These are phyloP conservation scores for Claviceps quebecensis DNA, from an alignment of 2,329 filamentous ascomycete genomes.

Conservation along the genomic window DNA sequence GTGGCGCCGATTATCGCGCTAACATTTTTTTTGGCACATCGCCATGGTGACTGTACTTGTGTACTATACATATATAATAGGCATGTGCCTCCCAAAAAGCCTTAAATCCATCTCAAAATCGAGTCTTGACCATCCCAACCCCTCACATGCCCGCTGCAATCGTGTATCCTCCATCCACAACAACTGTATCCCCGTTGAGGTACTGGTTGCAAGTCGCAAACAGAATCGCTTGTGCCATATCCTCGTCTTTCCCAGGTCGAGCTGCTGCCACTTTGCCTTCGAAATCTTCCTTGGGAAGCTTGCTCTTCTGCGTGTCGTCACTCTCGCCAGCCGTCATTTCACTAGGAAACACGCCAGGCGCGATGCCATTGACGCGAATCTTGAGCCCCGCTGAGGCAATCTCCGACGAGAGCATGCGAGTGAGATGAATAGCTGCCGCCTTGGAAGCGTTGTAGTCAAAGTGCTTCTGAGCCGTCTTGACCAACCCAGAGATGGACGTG, in stretches of 20 bases:
- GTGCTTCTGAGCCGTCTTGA: constrained; percentile 50
- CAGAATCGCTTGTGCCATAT: constrained; percentile 55
- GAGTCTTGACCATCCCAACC: background rate
- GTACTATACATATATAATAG: no score
- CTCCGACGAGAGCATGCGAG: constrained; percentile 48
- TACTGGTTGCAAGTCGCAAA: constrained; percentile 34
- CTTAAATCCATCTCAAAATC: no score
- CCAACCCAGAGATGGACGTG: constrained; percentile 50
- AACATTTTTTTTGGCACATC: no score
- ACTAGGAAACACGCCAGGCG: constrained; percentile 55
- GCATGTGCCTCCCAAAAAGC: no score
- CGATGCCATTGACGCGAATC: constrained; percentile 57
- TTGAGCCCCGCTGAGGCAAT: constrained; percentile 44
- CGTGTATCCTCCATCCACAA: constrained; percentile 31
- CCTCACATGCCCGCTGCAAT: constrained; percentile 19
- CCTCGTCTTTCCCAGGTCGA: constrained; percentile 54
- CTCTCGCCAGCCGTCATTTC: constrained; percentile 52
- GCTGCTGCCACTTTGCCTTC: constrained; percentile 44
- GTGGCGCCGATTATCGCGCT: no score
- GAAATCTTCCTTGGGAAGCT: constrained; percentile 42
- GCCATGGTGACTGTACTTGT: no score
- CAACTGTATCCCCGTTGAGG: constrained; percentile 27
- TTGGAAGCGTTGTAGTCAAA: constrained; percentile 52
- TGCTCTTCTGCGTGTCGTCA: constrained; percentile 40
- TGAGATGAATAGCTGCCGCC: constrained; percentile 50